Evolutionary conservation across 257 asterid genomes (phyloP).

Genomic region (Nicotiana knightiana): DNA sequence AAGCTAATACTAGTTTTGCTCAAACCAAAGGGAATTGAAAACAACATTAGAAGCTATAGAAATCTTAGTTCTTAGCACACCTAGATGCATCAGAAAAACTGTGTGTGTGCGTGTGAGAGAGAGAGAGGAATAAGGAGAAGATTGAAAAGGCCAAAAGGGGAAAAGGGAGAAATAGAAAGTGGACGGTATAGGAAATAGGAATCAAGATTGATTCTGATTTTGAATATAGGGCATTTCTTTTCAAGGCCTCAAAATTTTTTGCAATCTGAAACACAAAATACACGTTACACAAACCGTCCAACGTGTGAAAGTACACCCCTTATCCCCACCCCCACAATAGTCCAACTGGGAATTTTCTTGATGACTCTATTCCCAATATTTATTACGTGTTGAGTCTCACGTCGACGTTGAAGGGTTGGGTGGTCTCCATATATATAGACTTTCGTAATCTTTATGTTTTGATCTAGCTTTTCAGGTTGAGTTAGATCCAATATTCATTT

Average conservation of each 20-base stretch:
- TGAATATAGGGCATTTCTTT: not conserved
- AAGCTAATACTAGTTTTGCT: not conserved
- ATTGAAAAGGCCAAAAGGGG: not conserved
- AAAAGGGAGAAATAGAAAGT: too few relatives aligned
- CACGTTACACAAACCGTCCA: too few relatives aligned
- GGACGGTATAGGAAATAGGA: not conserved
- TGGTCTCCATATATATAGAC: too few relatives aligned
- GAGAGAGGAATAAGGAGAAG: not conserved
- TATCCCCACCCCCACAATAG: too few relatives aligned
- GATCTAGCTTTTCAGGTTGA: too few relatives aligned
- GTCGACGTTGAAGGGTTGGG: too few relatives aligned
- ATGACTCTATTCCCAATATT: too few relatives aligned
- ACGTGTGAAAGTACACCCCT: not conserved
- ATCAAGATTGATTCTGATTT: not conserved
- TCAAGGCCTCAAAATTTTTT: not conserved
- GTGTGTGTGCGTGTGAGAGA: not conserved
- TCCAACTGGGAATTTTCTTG: too few relatives aligned
- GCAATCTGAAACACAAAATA: not conserved
- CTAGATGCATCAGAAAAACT: not conserved
- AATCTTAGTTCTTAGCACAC: not conserved
- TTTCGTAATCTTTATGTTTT: too few relatives aligned
- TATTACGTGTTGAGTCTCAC: too few relatives aligned
- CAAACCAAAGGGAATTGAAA: not conserved
- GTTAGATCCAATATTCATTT: too few relatives aligned
- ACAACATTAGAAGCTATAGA: not conserved